Evolutionary conservation across 345 rosid species (phyloP).

Genomic region (Pistacia atlantica): DNA sequence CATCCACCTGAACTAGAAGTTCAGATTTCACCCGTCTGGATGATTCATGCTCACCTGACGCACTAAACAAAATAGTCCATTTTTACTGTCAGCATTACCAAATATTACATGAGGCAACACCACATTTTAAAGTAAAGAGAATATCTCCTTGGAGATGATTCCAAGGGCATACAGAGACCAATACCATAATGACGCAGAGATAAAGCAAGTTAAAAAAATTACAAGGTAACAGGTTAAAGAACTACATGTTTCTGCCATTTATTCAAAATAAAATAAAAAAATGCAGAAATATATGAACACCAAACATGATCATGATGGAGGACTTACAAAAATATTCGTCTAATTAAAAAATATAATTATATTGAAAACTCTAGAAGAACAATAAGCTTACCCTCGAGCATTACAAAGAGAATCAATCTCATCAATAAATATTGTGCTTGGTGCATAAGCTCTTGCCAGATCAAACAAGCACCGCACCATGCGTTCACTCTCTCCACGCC

Average conservation of each 20-base stretch:
- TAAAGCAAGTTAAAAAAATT: neutral
- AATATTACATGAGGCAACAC: neutral
- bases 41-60: slow-evolving; percentile 98
- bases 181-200: neutral
- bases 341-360: neutral
- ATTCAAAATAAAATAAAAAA: neutral
- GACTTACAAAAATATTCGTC: neutral
- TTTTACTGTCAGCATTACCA: neutral
- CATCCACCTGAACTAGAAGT: slow-evolving; percentile 99
- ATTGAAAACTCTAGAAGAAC: slow-evolving; percentile 4
- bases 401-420: slow-evolving; percentile 98
- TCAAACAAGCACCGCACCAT: slow-evolving; percentile 98
- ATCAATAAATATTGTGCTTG: slow-evolving; percentile 95
- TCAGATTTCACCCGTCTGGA: slow-evolving; percentile 99
- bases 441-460: slow-evolving; percentile 94
- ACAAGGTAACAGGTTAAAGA: neutral
- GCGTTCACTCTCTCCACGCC: slow-evolving; percentile 99
- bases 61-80: slow-evolving; percentile 43
- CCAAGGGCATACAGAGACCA: neutral
- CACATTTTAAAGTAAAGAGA: neutral
- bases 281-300: neutral
- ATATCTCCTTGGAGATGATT: neutral
- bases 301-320: neutral
- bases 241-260: neutral
- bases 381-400: slow-evolving; percentile 78